Conservation (phyloP, 176 grass and related monocot species). For the Panicum miliaceum region DNA sequence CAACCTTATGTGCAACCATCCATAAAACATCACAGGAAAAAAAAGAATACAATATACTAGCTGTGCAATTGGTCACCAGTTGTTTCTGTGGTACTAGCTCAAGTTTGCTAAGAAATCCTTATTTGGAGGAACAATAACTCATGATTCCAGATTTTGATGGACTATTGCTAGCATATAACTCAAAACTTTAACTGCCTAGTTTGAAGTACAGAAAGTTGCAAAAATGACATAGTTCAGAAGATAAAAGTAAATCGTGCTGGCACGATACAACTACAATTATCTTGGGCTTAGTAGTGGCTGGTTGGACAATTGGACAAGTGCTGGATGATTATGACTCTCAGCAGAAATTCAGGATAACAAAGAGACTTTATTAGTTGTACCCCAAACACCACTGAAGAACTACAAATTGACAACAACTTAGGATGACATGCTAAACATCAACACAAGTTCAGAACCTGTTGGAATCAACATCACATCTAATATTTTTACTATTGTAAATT, state of each 20-base stretch:
- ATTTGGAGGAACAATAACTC: neutral
- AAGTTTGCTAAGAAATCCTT: neutral
- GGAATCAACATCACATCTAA: neutral
- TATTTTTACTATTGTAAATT: neutral
- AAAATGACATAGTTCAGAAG: neutral
- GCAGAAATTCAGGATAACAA: neutral
- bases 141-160: neutral
- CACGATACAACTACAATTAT: neutral
- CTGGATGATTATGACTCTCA: neutral
- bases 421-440: neutral
- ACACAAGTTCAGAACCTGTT: neutral
- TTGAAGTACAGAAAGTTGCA: neutral
- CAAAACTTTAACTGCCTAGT: neutral
- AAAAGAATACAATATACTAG: neutral
- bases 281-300: neutral
- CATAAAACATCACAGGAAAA: neutral
- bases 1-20: neutral
- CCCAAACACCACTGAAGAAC: neutral
- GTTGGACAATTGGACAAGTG: neutral
- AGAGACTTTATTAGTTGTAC: neutral
- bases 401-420: neutral
- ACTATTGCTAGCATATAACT: neutral
- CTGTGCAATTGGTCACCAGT: neutral
- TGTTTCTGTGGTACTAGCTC: neutral
- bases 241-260: neutral